phyloP scores from a whole-genome alignment of 192 early-diverging fungal genomes.

The Coemansia umbellata region DNA sequence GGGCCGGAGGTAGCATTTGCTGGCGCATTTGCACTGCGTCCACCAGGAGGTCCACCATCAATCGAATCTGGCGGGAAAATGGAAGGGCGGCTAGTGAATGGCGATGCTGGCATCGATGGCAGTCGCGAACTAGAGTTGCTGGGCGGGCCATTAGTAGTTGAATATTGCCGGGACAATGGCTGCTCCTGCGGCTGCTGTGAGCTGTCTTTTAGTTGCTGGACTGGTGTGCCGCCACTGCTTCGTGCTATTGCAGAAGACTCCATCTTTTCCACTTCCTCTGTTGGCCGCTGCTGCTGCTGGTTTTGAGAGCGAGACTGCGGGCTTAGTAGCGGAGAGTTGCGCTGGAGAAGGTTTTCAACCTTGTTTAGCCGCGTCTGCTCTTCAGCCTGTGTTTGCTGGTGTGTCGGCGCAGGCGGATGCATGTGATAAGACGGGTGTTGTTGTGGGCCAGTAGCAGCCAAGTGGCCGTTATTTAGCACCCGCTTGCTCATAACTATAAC shows the following conservation, averaged over 20 bases:
- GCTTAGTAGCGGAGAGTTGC: slow-evolving; percentile 1
- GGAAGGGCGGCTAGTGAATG: no score
- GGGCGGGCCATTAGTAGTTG: background rate
- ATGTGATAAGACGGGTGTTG: background rate
- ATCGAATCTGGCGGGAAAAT: no score
- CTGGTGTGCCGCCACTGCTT: no score
- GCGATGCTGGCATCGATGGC: slow-evolving; percentile 8
- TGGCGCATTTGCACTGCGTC: no score
- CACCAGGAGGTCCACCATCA: no score
- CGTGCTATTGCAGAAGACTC: no score
- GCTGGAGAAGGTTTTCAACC: slow-evolving; percentile 24
- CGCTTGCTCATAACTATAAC: background rate
- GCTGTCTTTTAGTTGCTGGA: slow-evolving; percentile 7
- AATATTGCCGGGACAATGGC: background rate
- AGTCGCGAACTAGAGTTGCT: slow-evolving; percentile 2
- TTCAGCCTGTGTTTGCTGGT: slow-evolving; percentile 5
- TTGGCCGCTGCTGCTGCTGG: slow-evolving; percentile 6
- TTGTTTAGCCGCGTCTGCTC: slow-evolving; percentile 17
- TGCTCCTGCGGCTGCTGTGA: background rate
- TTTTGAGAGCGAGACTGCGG: no score
- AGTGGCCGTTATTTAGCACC: slow-evolving; percentile 48
- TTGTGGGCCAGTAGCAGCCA: slow-evolving; percentile 16
- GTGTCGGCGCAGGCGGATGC: slow-evolving; percentile 10
- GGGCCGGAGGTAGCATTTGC: no score
- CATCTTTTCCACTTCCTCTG: no score